These are phyloP conservation scores for Russula olivacea DNA, from an alignment of 768 basidiomycete species.

Conservation along the genomic window DNA sequence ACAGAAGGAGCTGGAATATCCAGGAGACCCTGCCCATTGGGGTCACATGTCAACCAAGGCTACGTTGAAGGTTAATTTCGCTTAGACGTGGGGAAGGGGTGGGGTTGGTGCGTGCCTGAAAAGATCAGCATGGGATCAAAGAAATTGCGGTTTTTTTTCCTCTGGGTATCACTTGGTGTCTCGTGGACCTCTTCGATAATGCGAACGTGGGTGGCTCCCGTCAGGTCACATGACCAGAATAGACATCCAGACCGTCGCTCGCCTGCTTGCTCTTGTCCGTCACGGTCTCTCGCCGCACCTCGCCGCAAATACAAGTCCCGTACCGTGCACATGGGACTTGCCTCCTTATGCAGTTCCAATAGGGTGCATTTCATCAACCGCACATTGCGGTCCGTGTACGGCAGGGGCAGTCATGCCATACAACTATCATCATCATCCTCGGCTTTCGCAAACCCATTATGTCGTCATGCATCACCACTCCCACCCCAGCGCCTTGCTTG, in stretches of 20 bases:
- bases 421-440: slow-evolving; percentile 10
- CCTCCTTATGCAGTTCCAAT: slow-evolving; percentile 31
- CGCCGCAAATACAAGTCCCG: not conserved
- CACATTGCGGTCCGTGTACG: slow-evolving; percentile 6
- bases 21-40: not conserved
- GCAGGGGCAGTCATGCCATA: slow-evolving; percentile 10
- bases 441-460: slow-evolving; percentile 8
- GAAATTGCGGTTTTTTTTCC: slow-evolving; percentile 6
- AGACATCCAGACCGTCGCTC: not conserved
- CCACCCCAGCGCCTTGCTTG: slow-evolving; percentile 5
- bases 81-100: not conserved
- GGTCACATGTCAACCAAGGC: slow-evolving; percentile 21
- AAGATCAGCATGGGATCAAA: slow-evolving; percentile 8
- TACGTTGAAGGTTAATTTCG: slow-evolving; percentile 20
- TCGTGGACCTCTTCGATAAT: no score
- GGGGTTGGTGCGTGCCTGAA: slow-evolving; percentile 7
- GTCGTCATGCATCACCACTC: slow-evolving; percentile 14
- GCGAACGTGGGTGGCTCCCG: not conserved
- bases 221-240: slow-evolving; percentile 17
- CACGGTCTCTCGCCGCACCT: not conserved
- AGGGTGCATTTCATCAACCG: slow-evolving; percentile 25
- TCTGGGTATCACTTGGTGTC: not conserved
- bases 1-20: slow-evolving; percentile 17
- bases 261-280: not conserved
- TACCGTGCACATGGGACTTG: slow-evolving; percentile 34